A percentile compares a stretch with the other conserved stretches of the same genome.
phyloP scores from a whole-genome alignment of 1,284 basidiomycete species.

The Tilletia horrida region DNA sequence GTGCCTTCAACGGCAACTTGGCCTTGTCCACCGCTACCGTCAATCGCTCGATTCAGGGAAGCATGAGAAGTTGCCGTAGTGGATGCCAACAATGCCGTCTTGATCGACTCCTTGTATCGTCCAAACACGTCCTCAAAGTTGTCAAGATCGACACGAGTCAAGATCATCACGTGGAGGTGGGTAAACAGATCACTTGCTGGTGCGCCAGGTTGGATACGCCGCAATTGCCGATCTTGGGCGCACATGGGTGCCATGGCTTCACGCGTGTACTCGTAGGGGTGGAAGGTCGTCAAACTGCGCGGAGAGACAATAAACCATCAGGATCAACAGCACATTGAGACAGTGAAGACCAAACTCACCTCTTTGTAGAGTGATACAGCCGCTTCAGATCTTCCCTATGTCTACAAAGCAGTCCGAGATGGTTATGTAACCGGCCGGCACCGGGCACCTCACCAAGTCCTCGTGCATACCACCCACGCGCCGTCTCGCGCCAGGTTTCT shows the following conservation, averaged over 20 bases:
- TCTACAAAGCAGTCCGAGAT: conserved; percentile 82
- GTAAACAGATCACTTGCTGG: conserved; percentile 78
- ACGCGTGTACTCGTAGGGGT: conserved; percentile 78
- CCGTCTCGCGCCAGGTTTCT: conserved; percentile 84
- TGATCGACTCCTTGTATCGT: conserved; percentile 63
- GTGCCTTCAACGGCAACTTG: no score
- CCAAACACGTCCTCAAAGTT: conserved; percentile 77
- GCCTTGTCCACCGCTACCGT: background rate
- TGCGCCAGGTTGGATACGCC: conserved; percentile 64
- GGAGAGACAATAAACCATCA: background rate
- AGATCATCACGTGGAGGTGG: conserved; percentile 88
- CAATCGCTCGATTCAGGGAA: no score
- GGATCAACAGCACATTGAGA: background rate
- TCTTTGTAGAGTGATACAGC: conserved; percentile 92
- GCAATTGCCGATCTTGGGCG: conserved; percentile 67
- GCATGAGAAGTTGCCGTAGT: background rate
- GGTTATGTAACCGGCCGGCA: conserved; percentile 86
- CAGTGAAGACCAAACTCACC: conserved; percentile 60
- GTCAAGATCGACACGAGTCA: conserved; percentile 88
- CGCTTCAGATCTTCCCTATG: conserved; percentile 71
- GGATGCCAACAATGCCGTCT: conserved; percentile 41
- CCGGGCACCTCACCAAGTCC: conserved; percentile 85
- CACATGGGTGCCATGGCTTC: conserved; percentile 84
- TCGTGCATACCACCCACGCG: conserved; percentile 85
- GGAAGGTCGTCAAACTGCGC: conserved; percentile 70